phyloP scores from a whole-genome alignment of 768 basidiomycete species.

The Hypholoma sublateritium region DNA sequence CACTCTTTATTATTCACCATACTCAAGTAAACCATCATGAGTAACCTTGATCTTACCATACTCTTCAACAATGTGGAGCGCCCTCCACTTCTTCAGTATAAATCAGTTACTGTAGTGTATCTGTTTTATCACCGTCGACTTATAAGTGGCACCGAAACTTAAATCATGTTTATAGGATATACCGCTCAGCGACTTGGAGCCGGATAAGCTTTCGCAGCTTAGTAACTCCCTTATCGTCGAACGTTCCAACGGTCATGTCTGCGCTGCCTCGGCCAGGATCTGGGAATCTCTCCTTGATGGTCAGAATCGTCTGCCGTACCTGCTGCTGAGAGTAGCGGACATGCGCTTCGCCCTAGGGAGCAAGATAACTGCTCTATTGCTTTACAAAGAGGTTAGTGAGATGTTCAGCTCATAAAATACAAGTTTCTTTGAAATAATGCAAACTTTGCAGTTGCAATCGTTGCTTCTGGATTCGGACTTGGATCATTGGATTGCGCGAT shows the following conservation, averaged over 20 bases:
- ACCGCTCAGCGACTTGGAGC: too few relatives aligned
- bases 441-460: neutral
- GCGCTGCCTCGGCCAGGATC: neutral
- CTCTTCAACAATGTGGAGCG: too few relatives aligned
- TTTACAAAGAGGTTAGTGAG: conserved; percentile 18
- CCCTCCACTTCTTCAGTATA: too few relatives aligned
- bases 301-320: conserved; percentile 12
- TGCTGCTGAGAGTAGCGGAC: conserved; percentile 18
- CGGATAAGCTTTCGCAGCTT: too few relatives aligned
- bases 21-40: too few relatives aligned
- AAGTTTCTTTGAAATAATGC: neutral
- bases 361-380: conserved; percentile 9
- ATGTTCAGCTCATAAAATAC: conserved; percentile 1
- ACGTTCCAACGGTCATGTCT: neutral
- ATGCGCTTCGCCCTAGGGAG: conserved; percentile 15
- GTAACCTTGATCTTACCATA: too few relatives aligned
- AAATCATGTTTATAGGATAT: too few relatives aligned
- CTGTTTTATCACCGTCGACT: too few relatives aligned
- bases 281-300: conserved; percentile 10
- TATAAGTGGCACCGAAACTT: too few relatives aligned
- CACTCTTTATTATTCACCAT: too few relatives aligned
- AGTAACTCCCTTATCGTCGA: too few relatives aligned
- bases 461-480: neutral
- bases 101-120: too few relatives aligned
- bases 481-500: conserved; percentile 1